These are phyloP conservation scores for Mycotypha africana DNA, from an alignment of 371 early-diverging fungal genomes.

Conservation along the genomic window DNA sequence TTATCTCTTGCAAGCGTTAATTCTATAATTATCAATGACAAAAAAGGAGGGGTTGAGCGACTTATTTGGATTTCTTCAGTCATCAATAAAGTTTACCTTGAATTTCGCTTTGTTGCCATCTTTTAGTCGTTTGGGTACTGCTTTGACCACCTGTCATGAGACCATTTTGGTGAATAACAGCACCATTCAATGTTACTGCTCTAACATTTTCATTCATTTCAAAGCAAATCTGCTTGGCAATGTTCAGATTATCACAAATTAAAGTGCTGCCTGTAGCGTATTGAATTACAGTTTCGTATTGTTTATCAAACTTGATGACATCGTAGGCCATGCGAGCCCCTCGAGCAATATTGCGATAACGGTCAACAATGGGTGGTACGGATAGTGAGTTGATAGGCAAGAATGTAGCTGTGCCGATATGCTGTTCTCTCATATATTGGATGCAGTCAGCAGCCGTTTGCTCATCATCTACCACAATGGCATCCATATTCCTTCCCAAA, in stretches of 20 bases:
- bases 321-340: conserved; percentile 87
- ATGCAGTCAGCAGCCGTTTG: conserved; percentile 81
- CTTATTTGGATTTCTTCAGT: no score
- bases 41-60: no score
- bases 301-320: conserved; percentile 78
- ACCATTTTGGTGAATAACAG: conserved; percentile 93
- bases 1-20: conserved; percentile 67
- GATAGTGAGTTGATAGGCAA: conserved; percentile 85
- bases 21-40: conserved; percentile 11
- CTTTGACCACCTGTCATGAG: conserved; percentile 88
- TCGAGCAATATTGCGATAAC: conserved; percentile 66
- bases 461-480: conserved; percentile 76
- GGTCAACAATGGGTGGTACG: conserved; percentile 72
- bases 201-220: conserved; percentile 78
- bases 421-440: conserved; percentile 90
- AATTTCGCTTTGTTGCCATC: conserved; percentile 89
- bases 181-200: conserved; percentile 92
- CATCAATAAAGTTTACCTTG: conserved; percentile 30
- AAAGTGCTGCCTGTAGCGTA: conserved; percentile 88
- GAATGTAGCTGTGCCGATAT: conserved; percentile 90
- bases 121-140: conserved; percentile 38
- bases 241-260: conserved; percentile 80
- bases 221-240: conserved; percentile 86
- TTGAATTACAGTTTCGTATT: conserved; percentile 75
- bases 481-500: conserved; percentile 74